Evolutionary conservation across 805 yeast genomes (phyloP).

Genomic region (Metschnikowia santaceciliae): DNA sequence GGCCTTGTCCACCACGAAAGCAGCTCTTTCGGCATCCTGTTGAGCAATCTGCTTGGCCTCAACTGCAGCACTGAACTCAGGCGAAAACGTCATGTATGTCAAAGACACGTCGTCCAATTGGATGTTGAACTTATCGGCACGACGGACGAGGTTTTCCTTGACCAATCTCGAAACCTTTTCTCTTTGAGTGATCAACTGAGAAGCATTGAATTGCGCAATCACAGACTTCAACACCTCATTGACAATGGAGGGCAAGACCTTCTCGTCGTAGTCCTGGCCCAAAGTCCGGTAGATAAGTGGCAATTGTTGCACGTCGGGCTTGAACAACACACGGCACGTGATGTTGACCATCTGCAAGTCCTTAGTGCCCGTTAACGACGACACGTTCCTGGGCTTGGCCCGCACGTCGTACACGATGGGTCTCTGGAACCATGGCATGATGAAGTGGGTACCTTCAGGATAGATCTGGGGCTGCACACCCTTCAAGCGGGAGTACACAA

Average conservation of each 20-base stretch:
- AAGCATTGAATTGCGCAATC: conserved; percentile 97
- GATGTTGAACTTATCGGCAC: conserved; percentile 88
- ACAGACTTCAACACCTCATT: conserved; percentile 95
- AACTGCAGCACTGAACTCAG: conserved; percentile 95
- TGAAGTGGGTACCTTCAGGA: conserved; percentile 91
- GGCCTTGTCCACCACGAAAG: conserved; percentile 94
- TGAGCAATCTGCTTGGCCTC: conserved; percentile 99
- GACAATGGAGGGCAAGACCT: conserved; percentile 95
- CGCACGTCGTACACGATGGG: conserved; percentile 89
- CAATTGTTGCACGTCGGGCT: conserved; percentile 75
- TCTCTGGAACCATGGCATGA: conserved; percentile 93
- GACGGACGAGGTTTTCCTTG: conserved; percentile 82
- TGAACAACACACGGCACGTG: conserved; percentile 94
- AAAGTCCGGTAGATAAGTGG: conserved; percentile 88
- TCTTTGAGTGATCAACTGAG: conserved; percentile 98
- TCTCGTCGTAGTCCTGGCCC: conserved; percentile 93
- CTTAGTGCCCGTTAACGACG: conserved; percentile 94
- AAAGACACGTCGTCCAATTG: conserved; percentile 92
- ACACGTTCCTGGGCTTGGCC: conserved; percentile 90
- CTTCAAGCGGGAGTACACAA: conserved; percentile 79
- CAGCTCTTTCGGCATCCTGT: conserved; percentile 98
- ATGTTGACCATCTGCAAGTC: conserved; percentile 98
- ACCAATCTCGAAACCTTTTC: conserved; percentile 91
- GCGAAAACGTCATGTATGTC: conserved; percentile 95
- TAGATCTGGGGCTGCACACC: conserved; percentile 83